These are phyloP conservation scores for Coemansia sp. DNA, from an alignment of 192 early-diverging fungal genomes.

Conservation along the genomic window DNA sequence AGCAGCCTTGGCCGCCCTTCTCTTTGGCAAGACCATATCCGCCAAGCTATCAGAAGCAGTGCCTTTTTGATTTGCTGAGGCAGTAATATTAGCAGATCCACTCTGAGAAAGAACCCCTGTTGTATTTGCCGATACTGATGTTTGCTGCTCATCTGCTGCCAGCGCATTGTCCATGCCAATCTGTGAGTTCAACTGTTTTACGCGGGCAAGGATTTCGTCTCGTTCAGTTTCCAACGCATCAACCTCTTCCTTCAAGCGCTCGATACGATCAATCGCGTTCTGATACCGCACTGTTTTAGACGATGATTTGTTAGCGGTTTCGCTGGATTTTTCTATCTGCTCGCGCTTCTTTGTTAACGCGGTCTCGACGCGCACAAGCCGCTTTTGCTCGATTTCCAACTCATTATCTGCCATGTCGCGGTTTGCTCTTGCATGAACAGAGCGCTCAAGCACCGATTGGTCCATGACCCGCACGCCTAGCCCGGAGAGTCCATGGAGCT, in stretches of 20 bases:
- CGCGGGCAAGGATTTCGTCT: constrained; percentile 25
- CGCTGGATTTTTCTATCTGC: constrained; percentile 21
- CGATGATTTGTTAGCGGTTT: constrained; percentile 24
- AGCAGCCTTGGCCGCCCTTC: constrained; percentile 11
- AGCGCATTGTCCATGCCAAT: background rate
- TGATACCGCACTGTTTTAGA: constrained; percentile 39
- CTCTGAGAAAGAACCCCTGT: background rate
- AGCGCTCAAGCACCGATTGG: constrained; percentile 65
- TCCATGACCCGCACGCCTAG: constrained; percentile 57
- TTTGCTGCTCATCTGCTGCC: background rate
- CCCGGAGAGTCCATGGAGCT: constrained; percentile 32
- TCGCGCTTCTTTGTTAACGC: constrained; percentile 19
- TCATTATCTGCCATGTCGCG: constrained; percentile 65
- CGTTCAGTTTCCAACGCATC: constrained; percentile 32
- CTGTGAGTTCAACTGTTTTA: constrained; percentile 1
- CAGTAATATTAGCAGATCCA: background rate
- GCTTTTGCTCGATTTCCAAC: constrained; percentile 65
- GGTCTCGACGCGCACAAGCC: constrained; percentile 58
- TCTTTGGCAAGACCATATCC: background rate
- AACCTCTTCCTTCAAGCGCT: constrained; percentile 15
- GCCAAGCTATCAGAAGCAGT: background rate
- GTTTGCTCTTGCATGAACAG: constrained; percentile 66
- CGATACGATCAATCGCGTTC: constrained; percentile 25
- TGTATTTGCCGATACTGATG: background rate
- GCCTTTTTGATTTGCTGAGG: background rate